Conservation (phyloP, 345 rosid species). For the thale cress (Arabidopsis thaliana) region DNA sequence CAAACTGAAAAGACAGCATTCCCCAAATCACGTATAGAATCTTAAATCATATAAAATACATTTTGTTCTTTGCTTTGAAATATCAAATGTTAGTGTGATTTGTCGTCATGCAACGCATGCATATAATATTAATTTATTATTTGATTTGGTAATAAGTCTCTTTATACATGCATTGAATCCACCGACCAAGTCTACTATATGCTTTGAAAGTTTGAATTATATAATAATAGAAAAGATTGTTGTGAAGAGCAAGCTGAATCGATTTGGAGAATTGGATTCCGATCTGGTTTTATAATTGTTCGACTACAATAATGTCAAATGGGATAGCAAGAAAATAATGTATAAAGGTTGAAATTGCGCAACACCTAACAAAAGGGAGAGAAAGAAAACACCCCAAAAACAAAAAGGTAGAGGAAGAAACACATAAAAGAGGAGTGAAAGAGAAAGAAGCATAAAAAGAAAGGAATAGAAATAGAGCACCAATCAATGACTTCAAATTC, state of each 20-base stretch:
- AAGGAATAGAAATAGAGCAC: not conserved
- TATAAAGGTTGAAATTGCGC: slow-evolving; percentile 25
- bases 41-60: not conserved
- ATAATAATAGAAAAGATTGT: not conserved
- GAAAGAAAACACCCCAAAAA: slow-evolving; percentile 1
- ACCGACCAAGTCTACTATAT: slow-evolving; percentile 21
- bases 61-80: not conserved
- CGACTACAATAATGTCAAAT: slow-evolving; percentile 23
- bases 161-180: slow-evolving; percentile 34
- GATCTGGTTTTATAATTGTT: not conserved
- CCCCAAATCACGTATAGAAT: slow-evolving; percentile 26
- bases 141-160: slow-evolving; percentile 16
- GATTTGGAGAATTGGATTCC: slow-evolving; percentile 21
- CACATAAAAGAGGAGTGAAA: slow-evolving; percentile 24
- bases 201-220: not conserved
- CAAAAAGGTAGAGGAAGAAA: slow-evolving; percentile 10
- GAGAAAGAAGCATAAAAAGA: slow-evolving; percentile 25
- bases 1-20: slow-evolving; percentile 12
- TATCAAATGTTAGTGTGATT: slow-evolving; percentile 10
- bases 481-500: slow-evolving; percentile 2
- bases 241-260: slow-evolving; percentile 30
- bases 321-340: slow-evolving; percentile 7
- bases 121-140: slow-evolving; percentile 19
- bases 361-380: not conserved
- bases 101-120: slow-evolving; percentile 28